Base-by-base conservation (phyloP, 78 protist species). In the Dictyostelium capitatum region DNA sequence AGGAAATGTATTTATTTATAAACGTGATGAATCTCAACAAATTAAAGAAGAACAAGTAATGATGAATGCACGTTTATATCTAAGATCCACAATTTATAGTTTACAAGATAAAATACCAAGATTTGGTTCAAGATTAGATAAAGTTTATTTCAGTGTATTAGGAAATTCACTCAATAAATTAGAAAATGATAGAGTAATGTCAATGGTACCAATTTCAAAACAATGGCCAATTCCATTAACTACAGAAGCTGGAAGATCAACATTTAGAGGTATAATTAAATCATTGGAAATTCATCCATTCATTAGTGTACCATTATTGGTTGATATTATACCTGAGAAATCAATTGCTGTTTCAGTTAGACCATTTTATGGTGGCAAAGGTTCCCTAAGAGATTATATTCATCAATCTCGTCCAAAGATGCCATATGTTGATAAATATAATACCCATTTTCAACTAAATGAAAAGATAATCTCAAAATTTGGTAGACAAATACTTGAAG, bases 271-370 rank as follows among this genome's bases (percentile, higher is more conserved):
- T 5, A 69, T 83, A 9, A 46, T 83, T 6, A 83, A 83, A 54
- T 83, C 91, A 72, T 47, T 83, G 25, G 91, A 83, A n/a, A 54
- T 83, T 51, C 91, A 83, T 43, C 91, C 91, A 83, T 83, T 83
- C 14, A 83, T 83, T 43, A 47, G 74, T 72, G 91, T 83, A 54
- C 91, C 91, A 43, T 72, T 83, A 28, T 30, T 83, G 25, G 75
- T 83, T 43, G 91, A 83, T 73, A 56, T 54, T 32, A 37, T 83
- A 25, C 81, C 80, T 47, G 91, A 83, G 14, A 83, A 83, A 43
- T 14, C 12, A 5, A 4, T 32, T 2, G 80, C 82, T 0, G 91
- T 83, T 7, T 72, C 91, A 56, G 53, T 83, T 30, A 69, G 91
- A 72, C 91, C 91, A 23, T 72, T 70, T 10, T 83, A 83, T 56